Base-by-base conservation (phyloP, 1,139 yeast species). In the Saccharomycopsis crataegensis region DNA sequence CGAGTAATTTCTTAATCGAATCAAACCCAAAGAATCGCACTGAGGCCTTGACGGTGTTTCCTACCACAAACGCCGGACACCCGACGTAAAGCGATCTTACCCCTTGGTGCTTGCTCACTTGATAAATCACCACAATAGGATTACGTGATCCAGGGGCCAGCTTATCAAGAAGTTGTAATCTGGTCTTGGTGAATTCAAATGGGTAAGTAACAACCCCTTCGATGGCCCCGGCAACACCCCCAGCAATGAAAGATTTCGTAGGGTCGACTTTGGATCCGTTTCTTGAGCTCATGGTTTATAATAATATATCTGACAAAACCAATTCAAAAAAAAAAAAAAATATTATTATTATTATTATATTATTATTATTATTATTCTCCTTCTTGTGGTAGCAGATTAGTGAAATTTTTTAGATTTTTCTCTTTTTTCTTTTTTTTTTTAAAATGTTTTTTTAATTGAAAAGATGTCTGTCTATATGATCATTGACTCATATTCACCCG, bases 1-100 rank as follows among this genome's bases (percentile, higher is more conserved):
- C 80, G 58, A 93, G 73, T 32, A 86, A 62, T 50, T 82, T 76
- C 67, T 90, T 91, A 67, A 93, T 87, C 33, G 84, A 77, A 66
- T 93, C 99, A 64, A 89, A 93, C 8, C 98, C 98, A 14, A 93
- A 75, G 68, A 93, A 93, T 60, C 99, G 77, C 2, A 91, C 93
- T 17, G 95, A 88, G 0, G 99, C 98, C 68, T 93, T 93, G 56
- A 88, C 93, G 0, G 98, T 91, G 67, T 93, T 93, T 36, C 99
- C 99, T 34, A 91, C 86, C 43, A 91, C 95, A 64, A 90, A 89
- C 0, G 98, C 97, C 0, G 97, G 96, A 73, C 98, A 91, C n/a
- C 99, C 99, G 2, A 91, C 91, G 65, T 93, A 93, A 48, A 91
- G 70, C 0, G 96, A 74, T 6, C 80, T 72, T 0, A 86, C 67